Conservation (phyloP, 176 grass and related monocot genomes). For the Hsuehochloa calcarea region DNA sequence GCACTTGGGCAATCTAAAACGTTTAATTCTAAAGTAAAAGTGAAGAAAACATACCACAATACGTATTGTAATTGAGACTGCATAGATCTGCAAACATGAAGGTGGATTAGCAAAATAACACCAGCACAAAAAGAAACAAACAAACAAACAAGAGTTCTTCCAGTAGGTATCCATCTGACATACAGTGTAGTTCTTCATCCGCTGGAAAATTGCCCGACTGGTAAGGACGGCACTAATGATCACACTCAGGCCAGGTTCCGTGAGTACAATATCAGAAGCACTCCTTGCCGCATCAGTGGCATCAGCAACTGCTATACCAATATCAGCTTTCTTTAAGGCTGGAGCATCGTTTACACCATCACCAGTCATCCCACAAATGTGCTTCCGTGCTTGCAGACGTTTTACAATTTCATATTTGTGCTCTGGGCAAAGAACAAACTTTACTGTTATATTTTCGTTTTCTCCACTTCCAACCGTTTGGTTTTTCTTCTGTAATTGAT, state of each 20-base stretch:
- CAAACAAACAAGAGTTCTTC: not conserved
- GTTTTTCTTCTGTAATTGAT: not conserved
- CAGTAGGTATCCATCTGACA: not conserved
- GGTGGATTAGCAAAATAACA: not conserved
- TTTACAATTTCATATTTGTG: slow-evolving; percentile 71
- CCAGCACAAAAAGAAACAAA: not conserved
- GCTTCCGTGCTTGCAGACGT: slow-evolving; percentile 57
- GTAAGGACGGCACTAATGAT: slow-evolving; percentile 63
- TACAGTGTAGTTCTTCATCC: slow-evolving; percentile 72
- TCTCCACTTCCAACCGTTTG: not conserved
- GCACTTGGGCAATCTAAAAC: not conserved
- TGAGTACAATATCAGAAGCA: slow-evolving; percentile 63
- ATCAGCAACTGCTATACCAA: slow-evolving; percentile 62
- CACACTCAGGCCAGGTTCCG: slow-evolving; percentile 62
- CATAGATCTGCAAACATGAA: slow-evolving; percentile 55
- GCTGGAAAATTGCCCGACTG: slow-evolving; percentile 59
- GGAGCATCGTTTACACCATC: slow-evolving; percentile 67
- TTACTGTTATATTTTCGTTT: not conserved
- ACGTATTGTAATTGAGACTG: slow-evolving; percentile 60
- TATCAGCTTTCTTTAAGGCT: slow-evolving; percentile 64
- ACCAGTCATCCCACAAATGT: slow-evolving; percentile 68
- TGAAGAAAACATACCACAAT: slow-evolving; percentile 44
- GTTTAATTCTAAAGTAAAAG: not conserved
- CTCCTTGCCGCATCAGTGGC: slow-evolving; percentile 61
- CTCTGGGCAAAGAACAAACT: slow-evolving; percentile 26